These are phyloP conservation scores for Colletotrichum noveboracense DNA, from an alignment of 2,329 filamentous ascomycete species.

Conservation along the genomic window DNA sequence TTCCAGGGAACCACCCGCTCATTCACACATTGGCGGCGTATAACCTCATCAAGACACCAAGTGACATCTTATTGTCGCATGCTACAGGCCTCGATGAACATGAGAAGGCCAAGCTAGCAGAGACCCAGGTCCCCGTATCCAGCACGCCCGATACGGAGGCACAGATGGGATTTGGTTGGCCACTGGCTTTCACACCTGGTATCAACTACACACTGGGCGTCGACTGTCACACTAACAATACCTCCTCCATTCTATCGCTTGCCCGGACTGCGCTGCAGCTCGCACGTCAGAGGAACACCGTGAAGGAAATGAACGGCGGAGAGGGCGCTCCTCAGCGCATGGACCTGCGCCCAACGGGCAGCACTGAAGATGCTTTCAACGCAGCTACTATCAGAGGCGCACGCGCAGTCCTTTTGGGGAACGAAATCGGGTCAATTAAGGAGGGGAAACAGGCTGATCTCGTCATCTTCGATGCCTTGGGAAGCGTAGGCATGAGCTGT, in stretches of 20 bases:
- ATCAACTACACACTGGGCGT: slow-evolving; percentile 22
- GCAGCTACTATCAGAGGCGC: background rate
- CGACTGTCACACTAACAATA: slow-evolving; percentile 25
- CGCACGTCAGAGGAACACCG: slow-evolving; percentile 4
- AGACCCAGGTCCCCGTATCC: background rate
- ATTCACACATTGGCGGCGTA: background rate
- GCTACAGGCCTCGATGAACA: background rate
- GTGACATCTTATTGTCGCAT: background rate
- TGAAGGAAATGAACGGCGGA: background rate
- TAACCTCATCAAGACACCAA: background rate
- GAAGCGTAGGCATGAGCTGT: slow-evolving; percentile 44
- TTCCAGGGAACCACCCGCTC: background rate
- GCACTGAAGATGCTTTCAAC: background rate
- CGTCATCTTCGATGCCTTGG: background rate
- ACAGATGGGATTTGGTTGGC: background rate
- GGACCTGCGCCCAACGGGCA: background rate
- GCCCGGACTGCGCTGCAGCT: slow-evolving; percentile 23
- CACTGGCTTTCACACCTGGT: slow-evolving; percentile 41
- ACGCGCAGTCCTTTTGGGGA: background rate
- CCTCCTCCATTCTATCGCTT: slow-evolving; percentile 15
- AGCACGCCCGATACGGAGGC: background rate
- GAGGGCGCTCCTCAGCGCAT: background rate
- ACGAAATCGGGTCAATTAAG: background rate
- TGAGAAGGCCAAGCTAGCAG: background rate
- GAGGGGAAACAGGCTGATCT: background rate